A percentile compares a stretch with the other conserved stretches of the same genome.
phyloP scores from a whole-genome alignment of 2,329 filamentous ascomycete genomes.

The Niveomyces coronatus region DNA sequence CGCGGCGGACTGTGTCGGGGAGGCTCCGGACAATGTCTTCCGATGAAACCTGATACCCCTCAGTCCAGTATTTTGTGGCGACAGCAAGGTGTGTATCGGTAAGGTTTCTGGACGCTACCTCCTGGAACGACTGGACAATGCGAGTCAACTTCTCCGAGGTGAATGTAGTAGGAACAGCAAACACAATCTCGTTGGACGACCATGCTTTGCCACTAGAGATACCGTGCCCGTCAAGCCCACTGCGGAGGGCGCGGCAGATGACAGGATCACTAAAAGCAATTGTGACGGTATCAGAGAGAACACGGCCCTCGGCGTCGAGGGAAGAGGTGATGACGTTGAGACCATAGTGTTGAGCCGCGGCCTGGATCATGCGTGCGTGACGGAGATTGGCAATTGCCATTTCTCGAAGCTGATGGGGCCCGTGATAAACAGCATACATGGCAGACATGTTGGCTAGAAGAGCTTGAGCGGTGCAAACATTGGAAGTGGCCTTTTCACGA shows the following conservation, averaged over 20 bases:
- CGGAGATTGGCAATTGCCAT: conserved; percentile 73
- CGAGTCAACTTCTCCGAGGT: conserved; percentile 13
- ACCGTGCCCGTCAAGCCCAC: conserved; percentile 40
- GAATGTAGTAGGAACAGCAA: conserved; percentile 19
- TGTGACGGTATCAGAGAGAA: conserved; percentile 72
- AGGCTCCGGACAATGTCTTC: conserved; percentile 32
- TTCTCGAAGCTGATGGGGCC: conserved; percentile 67
- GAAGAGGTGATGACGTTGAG: conserved; percentile 51
- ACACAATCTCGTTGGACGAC: conserved; percentile 16
- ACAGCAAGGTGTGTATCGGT: conserved; percentile 15
- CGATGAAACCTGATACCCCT: conserved; percentile 22
- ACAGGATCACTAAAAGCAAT: conserved; percentile 36
- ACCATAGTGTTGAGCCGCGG: conserved; percentile 51
- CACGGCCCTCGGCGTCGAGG: conserved; percentile 43
- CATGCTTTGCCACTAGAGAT: conserved; percentile 65
- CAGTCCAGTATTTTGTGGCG: conserved; percentile 31
- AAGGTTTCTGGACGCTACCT: conserved; percentile 17
- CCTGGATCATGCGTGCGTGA: conserved; percentile 59
- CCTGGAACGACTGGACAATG: conserved; percentile 26
- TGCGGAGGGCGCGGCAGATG: conserved; percentile 15
- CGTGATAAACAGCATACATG: conserved; percentile 91
- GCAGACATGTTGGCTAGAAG: conserved; percentile 92
- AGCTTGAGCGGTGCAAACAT: conserved; percentile 93
- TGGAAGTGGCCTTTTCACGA: conserved; percentile 93
- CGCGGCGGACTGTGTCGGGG: conserved; percentile 54